Evolutionary conservation across 1,139 yeast species (phyloP).

Genomic region (Scheffersomyces segobiensis): DNA sequence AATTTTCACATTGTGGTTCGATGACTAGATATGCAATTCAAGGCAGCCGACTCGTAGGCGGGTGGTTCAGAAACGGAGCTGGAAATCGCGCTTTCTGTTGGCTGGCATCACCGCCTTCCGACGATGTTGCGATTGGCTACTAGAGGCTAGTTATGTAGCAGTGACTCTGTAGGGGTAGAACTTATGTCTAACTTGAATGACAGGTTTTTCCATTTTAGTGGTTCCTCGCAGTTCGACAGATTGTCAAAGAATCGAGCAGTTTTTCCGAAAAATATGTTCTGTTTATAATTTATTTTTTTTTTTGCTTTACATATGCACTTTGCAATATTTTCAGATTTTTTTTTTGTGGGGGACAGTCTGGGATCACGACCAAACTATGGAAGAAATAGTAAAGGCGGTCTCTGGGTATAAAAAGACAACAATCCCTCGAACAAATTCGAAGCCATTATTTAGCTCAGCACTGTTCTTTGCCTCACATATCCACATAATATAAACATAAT

Average conservation of each 20-base stretch:
- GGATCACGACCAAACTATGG: neutral
- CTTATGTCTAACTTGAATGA: neutral
- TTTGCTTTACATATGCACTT: neutral
- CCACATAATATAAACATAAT: slow-evolving; percentile 4
- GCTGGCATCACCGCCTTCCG: neutral
- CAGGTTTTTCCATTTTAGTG: neutral
- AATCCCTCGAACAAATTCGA: neutral
- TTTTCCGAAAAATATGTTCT: neutral
- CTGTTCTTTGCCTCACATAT: neutral
- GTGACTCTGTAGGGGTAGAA: neutral
- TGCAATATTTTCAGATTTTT: too few species aligned
- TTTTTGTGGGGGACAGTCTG: neutral
- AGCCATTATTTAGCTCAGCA: neutral
- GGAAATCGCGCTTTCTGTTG: neutral
- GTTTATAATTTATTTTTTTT: neutral
- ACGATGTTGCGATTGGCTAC: neutral
- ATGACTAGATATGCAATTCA: neutral
- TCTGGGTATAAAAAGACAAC: neutral
- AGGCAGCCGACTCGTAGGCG: neutral
- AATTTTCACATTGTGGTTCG: neutral
- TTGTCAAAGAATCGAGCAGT: neutral
- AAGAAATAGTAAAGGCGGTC: neutral
- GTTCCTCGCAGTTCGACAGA: neutral
- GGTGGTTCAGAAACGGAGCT: neutral
- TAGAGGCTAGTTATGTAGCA: too few species aligned